Evolutionary conservation across 2,329 filamentous ascomycete genomes (phyloP), one percentile per base, ranked within the genome.

Genomic region (Fusarium sterilihyphosum): DNA sequence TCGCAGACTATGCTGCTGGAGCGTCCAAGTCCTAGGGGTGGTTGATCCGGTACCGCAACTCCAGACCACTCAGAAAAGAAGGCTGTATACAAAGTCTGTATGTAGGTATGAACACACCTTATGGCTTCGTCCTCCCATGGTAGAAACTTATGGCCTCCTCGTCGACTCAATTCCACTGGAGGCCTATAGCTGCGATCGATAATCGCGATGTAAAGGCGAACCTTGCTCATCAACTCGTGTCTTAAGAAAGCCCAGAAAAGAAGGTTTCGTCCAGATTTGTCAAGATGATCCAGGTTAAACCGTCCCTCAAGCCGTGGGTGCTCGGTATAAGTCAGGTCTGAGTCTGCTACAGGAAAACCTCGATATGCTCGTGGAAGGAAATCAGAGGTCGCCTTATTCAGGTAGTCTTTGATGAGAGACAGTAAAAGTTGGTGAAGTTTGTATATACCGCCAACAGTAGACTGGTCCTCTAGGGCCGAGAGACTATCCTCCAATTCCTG

Each of bases 371-470:
- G 50, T 14, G 29, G 57, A 12, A 62, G 31, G 20, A 38, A 46
- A 31, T 31, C 24, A 14, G 50, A 56, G 5, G 26, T 58, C 12
- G 68, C 60, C 38, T 70, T 70, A 4, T 16, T 29, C 44, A 70
- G 18, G 35, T 70, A 70, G 37, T 70, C 60, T 44, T 47, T 29
- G 11, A 70, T 60, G 10, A 47, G 64, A 9, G 37, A 24, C 29
- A 66, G 35, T n/a, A 50, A 24, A n/a, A 26, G n/a, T 29, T 33
- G 50, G n/a, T 65, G 33, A 26, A 65, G n/a, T 11, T 11, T 20
- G 9, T 35, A 20, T 40, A 50, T 37, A 10, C 11, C 9, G 11
- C 43, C 8, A 33, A 57, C 13, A 18, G 56, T 9, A 11, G 4
- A 6, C 20, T 43, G 31, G 16, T 38, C 7, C 13, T 24, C 8